Evolutionary conservation across 176 grass and related monocot species (phyloP).

Genomic region (Cymbopogon citratus): DNA sequence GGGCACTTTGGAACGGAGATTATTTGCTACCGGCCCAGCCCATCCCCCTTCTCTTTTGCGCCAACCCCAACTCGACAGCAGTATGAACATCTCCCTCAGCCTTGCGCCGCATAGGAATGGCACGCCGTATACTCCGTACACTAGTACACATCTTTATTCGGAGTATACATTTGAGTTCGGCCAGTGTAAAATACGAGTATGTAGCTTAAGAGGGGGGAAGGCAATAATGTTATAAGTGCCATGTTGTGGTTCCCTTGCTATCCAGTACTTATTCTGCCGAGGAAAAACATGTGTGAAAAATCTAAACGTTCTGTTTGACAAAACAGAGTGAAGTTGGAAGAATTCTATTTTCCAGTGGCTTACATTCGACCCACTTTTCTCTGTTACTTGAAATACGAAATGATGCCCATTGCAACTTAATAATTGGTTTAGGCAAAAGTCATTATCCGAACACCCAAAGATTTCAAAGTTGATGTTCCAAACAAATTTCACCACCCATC

Average conservation of each 20-base stretch:
- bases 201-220: too few relatives aligned
- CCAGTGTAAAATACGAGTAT: too few relatives aligned
- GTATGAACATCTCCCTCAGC: too few relatives aligned
- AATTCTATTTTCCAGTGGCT: not conserved
- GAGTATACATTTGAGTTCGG: too few relatives aligned
- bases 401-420: not conserved
- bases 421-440: not conserved
- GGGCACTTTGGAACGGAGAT: too few relatives aligned
- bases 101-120: too few relatives aligned
- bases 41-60: too few relatives aligned
- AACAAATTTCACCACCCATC: constrained; percentile 14
- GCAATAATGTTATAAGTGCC: not conserved
- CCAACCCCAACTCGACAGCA: too few relatives aligned
- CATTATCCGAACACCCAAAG: not conserved
- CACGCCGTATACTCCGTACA: too few relatives aligned
- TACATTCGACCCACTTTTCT: not conserved
- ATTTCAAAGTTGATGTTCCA: not conserved
- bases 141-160: too few relatives aligned
- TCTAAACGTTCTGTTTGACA: not conserved
- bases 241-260: not conserved
- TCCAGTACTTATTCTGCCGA: not conserved
- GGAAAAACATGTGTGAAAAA: not conserved
- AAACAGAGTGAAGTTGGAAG: not conserved
- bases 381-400: not conserved
- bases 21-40: too few relatives aligned